Base-by-base conservation (phyloP, 2,329 filamentous ascomycete genomes). In the Colletotrichum endophyticum region DNA sequence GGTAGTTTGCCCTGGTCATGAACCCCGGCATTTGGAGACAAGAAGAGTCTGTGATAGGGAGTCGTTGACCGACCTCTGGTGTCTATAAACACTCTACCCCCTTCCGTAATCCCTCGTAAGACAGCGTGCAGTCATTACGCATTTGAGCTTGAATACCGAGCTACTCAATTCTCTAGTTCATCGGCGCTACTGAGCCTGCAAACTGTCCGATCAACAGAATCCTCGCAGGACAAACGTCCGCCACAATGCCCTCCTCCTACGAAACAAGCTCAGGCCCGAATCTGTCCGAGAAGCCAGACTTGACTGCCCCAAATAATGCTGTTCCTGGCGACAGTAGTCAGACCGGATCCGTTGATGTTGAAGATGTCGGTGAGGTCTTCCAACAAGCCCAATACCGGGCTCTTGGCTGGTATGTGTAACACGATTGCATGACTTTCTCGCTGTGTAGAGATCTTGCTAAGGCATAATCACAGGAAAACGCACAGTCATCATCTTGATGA, bases 401-500 rank as follows among this genome's bases (percentile, higher is more conserved):
- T 28, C 56, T 59, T 3, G 56, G 56, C 25, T 59, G 56, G 56
- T 59, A 59, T 6, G 56, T 9, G 22, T 2, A 27, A 16, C 25
- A 19, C 22, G 56, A 27, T 4, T 19, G 3, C 22, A 1, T 59
- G 8, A 27, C 56, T 16, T 16, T 19, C 9, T 59, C 2, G 13
- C 56, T 59, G 13, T 8, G 1, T 25, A 9, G 25, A 25, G 2
- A 16, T 27, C 27, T 22, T 59, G 25, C 13, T 28, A 59, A 59
- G 19, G 25, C 27, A 28, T 53, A 22, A 22, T 27, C 53, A 15
- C 27, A 80, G 79, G 79, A 72, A 72, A 80, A 27, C 78, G 75
- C 13, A 75, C 80, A 12, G 73, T 66, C n/a, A 76, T 81, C 70
- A 81, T 81, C 61, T 77, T 79, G 70, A 73, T 79, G 66, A 80